Percentiles rank a stretch among this genome's conserved stretches.
Conservation (phyloP, 2,329 filamentous ascomycete genomes). For the Neoscytalidium dimidiatum region DNA sequence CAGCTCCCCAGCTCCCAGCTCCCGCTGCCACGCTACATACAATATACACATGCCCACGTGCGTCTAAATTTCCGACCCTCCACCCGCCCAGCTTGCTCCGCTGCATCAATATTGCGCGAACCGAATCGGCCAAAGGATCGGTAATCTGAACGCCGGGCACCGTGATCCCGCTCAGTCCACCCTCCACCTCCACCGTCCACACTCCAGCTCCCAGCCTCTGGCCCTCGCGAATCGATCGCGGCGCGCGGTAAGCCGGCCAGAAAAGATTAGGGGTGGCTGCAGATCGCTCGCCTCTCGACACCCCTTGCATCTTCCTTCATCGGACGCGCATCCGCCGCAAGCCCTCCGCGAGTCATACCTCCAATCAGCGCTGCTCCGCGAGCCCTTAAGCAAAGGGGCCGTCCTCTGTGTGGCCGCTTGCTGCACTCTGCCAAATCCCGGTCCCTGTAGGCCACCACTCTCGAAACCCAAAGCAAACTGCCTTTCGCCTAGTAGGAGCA, state of each 20-base stretch:
- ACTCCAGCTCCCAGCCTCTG: not conserved
- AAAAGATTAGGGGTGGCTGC: not conserved
- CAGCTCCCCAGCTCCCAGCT: not conserved
- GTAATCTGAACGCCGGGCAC: too few species aligned
- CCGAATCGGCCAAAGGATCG: too few species aligned
- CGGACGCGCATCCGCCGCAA: not conserved
- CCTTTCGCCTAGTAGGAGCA: not conserved
- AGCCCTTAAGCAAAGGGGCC: slow-evolving; percentile 3
- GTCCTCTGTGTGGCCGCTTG: not conserved
- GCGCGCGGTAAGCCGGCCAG: not conserved
- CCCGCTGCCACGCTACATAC: too few species aligned
- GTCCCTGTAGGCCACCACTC: not conserved
- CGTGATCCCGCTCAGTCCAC: not conserved
- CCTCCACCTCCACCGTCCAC: not conserved
- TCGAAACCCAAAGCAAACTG: not conserved
- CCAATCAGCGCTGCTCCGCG: not conserved
- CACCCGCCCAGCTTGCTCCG: too few species aligned
- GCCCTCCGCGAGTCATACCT: not conserved
- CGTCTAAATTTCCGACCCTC: too few species aligned
- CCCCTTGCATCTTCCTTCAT: not conserved
- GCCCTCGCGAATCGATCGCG: not conserved
- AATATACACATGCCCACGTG: too few species aligned
- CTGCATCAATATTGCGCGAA: too few species aligned
- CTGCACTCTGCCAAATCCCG: not conserved
- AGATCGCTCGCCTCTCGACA: not conserved